Evolutionary conservation across 352 stramenopile species (phyloP).

Genomic region (Globisporangium splendens): DNA sequence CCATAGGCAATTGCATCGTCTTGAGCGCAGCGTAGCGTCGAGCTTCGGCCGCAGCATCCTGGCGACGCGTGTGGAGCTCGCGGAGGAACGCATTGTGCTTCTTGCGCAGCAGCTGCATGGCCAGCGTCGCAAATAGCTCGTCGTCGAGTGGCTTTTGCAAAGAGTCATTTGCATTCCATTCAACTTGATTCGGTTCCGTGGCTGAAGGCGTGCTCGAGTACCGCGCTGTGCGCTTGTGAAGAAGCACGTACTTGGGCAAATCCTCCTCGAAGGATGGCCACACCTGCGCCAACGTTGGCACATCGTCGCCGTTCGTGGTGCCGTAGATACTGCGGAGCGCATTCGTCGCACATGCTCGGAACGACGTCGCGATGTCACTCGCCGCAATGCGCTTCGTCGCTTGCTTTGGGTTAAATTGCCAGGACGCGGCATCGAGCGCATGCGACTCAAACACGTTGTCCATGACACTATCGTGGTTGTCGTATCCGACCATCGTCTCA

Average conservation of each 20-base stretch:
- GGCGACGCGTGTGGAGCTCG: slow-evolving; percentile 31
- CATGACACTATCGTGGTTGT: slow-evolving; percentile 20
- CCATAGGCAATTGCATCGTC: slow-evolving; percentile 21
- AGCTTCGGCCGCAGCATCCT: slow-evolving; percentile 31
- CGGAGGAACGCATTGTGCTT: slow-evolving; percentile 51
- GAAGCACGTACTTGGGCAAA: slow-evolving; percentile 50
- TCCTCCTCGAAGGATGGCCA: slow-evolving; percentile 45
- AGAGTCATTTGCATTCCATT: slow-evolving; percentile 32
- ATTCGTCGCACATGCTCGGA: slow-evolving; percentile 29
- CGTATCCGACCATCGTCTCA: slow-evolving; percentile 49
- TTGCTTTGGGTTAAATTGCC: slow-evolving; percentile 25
- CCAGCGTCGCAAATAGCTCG: slow-evolving; percentile 21
- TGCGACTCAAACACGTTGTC: slow-evolving; percentile 38
- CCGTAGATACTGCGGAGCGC: slow-evolving; percentile 25
- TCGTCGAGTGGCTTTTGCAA: slow-evolving; percentile 21
- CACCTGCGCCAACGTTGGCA: slow-evolving; percentile 22
- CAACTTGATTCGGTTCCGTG: slow-evolving; percentile 9
- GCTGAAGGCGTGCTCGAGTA: slow-evolving; percentile 23
- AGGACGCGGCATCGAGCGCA: slow-evolving; percentile 27
- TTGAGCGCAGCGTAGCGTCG: slow-evolving; percentile 36
- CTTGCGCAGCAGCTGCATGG: slow-evolving; percentile 45
- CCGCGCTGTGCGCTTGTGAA: slow-evolving; percentile 53
- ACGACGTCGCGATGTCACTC: slow-evolving; percentile 25
- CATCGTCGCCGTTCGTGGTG: slow-evolving; percentile 7
- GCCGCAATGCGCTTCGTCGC: slow-evolving; percentile 12